Evolutionary conservation across 805 yeast species (phyloP), one percentile per base, ranked within the genome.

Genomic region (Cyberlindnera euphorbiiphila): DNA sequence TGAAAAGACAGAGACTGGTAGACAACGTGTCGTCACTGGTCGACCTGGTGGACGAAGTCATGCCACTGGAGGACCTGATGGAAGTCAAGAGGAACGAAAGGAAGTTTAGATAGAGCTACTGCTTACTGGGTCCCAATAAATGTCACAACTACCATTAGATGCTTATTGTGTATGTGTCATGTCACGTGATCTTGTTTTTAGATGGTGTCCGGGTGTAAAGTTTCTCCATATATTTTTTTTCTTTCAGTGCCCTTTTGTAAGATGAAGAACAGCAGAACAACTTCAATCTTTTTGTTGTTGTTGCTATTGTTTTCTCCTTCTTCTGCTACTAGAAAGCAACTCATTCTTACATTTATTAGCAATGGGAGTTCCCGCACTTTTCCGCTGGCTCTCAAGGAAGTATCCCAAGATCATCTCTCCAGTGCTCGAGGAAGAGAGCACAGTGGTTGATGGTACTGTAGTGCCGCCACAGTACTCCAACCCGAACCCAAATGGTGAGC

Each of bases 281-380:
- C n/a, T n/a, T n/a, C n/a, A n/a, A n/a, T n/a, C n/a, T n/a, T n/a
- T n/a, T n/a, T n/a, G n/a, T n/a, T n/a, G n/a, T n/a, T n/a, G n/a
- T n/a, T n/a, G n/a, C n/a, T n/a, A n/a, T n/a, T n/a, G n/a, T n/a
- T n/a, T n/a, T n/a, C n/a, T n/a, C n/a, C n/a, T n/a, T n/a, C n/a
- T n/a, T 26, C 29, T 14, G 13, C 23, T 12, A 7, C 12, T 11
- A 29, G 19, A 29, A 11, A 7, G 10, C 13, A 31, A 23, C 11
- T 9, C 16, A 4, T 20, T 21, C n/a, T n/a, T n/a, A n/a, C n/a
- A n/a, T n/a, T n/a, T n/a, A n/a, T n/a, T 9, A 23, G 29, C 22
- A 4, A 84, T 85, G 93, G 96, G 98, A 70, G 98, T 93, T 48
- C 98, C 98, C 46, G 96, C 98, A 16, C 80, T 93, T 54, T 93